Percentiles rank a stretch among this genome's conserved stretches.
phyloP scores from a whole-genome alignment of 305 asterid genomes.

The Rubia peregrina region DNA sequence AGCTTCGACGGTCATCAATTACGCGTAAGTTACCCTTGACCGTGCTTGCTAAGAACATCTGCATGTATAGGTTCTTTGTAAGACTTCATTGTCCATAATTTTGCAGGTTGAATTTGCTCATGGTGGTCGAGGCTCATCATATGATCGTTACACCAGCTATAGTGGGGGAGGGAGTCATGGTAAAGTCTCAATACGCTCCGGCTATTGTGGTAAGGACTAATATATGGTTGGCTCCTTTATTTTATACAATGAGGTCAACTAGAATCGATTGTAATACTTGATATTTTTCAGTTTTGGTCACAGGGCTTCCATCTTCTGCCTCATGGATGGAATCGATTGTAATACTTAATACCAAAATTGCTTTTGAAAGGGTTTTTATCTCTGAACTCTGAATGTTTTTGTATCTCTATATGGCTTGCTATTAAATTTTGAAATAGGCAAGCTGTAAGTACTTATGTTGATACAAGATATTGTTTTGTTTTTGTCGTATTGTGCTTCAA shows the following conservation, averaged over 20 bases:
- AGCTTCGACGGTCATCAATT: conserved; percentile 60
- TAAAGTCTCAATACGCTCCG: conserved; percentile 69
- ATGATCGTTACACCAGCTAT: conserved; percentile 51
- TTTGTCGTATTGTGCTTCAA: too few species aligned
- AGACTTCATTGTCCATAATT: background rate
- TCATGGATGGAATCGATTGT: too few species aligned
- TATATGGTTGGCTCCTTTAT: background rate
- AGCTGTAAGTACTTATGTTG: too few species aligned
- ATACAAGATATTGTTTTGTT: too few species aligned
- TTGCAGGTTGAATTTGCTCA: conserved; percentile 78
- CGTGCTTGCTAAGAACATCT: background rate
- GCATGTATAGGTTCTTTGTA: background rate
- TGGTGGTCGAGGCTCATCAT: conserved; percentile 69
- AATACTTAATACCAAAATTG: too few species aligned
- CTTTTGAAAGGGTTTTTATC: too few species aligned
- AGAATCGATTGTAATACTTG: conserved; percentile 6
- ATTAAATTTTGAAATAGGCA: too few species aligned
- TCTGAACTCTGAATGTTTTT: too few species aligned
- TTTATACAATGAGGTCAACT: background rate
- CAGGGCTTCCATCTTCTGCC: conserved; percentile 83
- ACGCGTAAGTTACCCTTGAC: conserved; percentile 37
- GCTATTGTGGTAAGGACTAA: conserved; percentile 49
- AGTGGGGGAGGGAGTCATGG: conserved; percentile 54
- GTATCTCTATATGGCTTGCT: too few species aligned
- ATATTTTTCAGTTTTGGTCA: conserved; percentile 52